Evolutionary conservation across 768 basidiomycete species (phyloP).

Genomic region (Cytidiella melzeri): DNA sequence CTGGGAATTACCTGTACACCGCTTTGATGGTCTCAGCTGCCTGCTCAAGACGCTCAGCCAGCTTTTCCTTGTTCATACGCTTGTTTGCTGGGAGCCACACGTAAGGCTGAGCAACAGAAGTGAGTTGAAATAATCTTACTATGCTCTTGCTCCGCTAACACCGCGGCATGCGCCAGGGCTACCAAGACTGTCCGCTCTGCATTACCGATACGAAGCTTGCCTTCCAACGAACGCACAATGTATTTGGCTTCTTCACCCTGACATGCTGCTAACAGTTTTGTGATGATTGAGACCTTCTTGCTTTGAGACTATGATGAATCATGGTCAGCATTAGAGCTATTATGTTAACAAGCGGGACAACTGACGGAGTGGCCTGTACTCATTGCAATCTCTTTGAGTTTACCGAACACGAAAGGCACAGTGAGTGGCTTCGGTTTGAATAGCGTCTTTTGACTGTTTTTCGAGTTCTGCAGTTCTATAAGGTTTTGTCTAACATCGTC

Average conservation of each 20-base stretch:
- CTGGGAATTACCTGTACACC: slow-evolving; percentile 73
- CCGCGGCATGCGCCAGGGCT: slow-evolving; percentile 86
- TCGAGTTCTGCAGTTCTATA: slow-evolving; percentile 61
- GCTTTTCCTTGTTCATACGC: slow-evolving; percentile 68
- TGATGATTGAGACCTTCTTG: slow-evolving; percentile 94
- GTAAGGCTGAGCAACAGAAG: neutral
- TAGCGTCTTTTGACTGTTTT: slow-evolving; percentile 86
- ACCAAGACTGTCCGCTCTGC: slow-evolving; percentile 95
- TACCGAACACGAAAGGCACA: slow-evolving; percentile 84
- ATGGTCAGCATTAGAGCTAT: neutral
- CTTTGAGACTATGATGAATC: slow-evolving; percentile 65
- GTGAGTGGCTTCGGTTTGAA: slow-evolving; percentile 93
- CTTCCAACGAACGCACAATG: slow-evolving; percentile 91
- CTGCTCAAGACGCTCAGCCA: slow-evolving; percentile 68
- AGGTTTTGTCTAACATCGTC: neutral
- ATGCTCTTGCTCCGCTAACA: slow-evolving; percentile 71
- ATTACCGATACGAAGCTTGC: slow-evolving; percentile 94
- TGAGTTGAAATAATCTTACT: slow-evolving; percentile 28
- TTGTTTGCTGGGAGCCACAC: slow-evolving; percentile 50
- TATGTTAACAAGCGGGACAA: too few species aligned
- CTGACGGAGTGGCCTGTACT: slow-evolving; percentile 77
- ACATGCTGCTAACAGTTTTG: slow-evolving; percentile 88
- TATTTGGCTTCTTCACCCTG: slow-evolving; percentile 93
- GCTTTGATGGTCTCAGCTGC: slow-evolving; percentile 74
- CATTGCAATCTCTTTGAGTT: slow-evolving; percentile 84